These are phyloP conservation scores for Mikania micrantha DNA, from an alignment of 129 eudicot genomes.

Conservation along the genomic window DNA sequence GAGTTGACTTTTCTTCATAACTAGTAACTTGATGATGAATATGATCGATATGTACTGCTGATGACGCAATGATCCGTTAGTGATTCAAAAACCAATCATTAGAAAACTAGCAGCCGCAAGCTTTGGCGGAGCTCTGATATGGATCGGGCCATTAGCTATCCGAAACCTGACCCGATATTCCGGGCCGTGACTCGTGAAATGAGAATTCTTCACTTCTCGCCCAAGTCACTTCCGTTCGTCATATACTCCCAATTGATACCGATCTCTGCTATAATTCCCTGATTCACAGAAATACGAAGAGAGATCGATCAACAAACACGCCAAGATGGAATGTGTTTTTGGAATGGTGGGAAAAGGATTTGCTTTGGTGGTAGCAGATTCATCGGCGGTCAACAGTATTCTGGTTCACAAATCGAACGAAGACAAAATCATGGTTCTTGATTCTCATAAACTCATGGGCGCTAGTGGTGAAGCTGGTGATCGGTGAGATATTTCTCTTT, in stretches of 20 bases:
- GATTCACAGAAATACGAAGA: slow-evolving; percentile 2
- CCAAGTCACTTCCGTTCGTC: slow-evolving; percentile 22
- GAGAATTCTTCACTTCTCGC: slow-evolving; percentile 28
- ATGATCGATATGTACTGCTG: too few relatives aligned
- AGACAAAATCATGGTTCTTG: slow-evolving; percentile 88
- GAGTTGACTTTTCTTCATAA: too few relatives aligned
- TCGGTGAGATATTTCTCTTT: slow-evolving; percentile 38
- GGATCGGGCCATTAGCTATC: neutral
- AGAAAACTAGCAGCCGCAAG: too few relatives aligned
- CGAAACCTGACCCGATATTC: neutral
- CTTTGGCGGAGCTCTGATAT: neutral
- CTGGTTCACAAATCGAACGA: slow-evolving; percentile 91
- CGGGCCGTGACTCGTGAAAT: slow-evolving; percentile 23
- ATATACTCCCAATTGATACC: neutral
- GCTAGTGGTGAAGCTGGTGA: slow-evolving; percentile 98
- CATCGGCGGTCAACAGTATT: slow-evolving; percentile 97
- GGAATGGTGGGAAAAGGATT: slow-evolving; percentile 87
- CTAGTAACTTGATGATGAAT: too few relatives aligned
- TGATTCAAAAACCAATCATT: too few relatives aligned
- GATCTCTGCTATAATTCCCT: slow-evolving; percentile 1
- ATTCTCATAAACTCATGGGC: slow-evolving; percentile 96
- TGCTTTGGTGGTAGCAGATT: slow-evolving; percentile 83
- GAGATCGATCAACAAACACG: slow-evolving; percentile 4
- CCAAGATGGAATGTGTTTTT: slow-evolving; percentile 83
- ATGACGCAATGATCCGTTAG: too few relatives aligned